Base-by-base conservation (phyloP, 495 filamentous ascomycete species). In the Pseudomonodictys pantanalensis region DNA sequence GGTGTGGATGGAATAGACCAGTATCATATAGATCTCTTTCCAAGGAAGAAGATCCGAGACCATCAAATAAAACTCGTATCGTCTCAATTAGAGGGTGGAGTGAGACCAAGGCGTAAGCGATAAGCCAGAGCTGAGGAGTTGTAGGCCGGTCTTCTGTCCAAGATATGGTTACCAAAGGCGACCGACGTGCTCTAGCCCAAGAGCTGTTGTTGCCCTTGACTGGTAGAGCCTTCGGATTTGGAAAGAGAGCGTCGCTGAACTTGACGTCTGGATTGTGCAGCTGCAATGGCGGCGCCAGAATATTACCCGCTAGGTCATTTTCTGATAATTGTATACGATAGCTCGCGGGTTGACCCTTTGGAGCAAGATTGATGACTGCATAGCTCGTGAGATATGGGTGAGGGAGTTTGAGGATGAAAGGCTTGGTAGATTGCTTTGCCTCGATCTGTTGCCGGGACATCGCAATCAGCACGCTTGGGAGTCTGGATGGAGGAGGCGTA, bases 121-220 rank as follows among this genome's bases (percentile, higher is more conserved):
- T 66, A 15, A 85, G 79, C 84, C 84, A 87, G 35, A 84, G 75
- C 60, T 86, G 83, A 5, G 72, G 83, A 22, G 82, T 63, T 0
- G 81, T 79, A 10, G 83, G 81, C 0, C 76, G 50, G 1, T 35
- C 62, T 10, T 58, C 62, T 1, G 69, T 64, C 78, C 78, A 80
- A 55, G 74, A 54, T 46, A 80, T 70, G 5, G 65, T 64, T 1
- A 71, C 74, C 23, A 66, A 60, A 0, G 73, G 77, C 30, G 71
- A 71, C 33, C 78, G 67, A 42, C 69, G 72, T 25, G 71, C 73
- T 15, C 78, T 69, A 4, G 73, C 77, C 76, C 77, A 80, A 4
- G 75, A 65, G 18, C 69, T 77, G 66, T 80, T 80, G 52, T 80
- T 47, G 11, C 60, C 71, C n/a, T 62, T 62, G 12, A 58, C 26